These are phyloP conservation scores for Ascochyta clinopodiicola DNA, from an alignment of 2,329 filamentous ascomycete genomes.

Conservation along the genomic window DNA sequence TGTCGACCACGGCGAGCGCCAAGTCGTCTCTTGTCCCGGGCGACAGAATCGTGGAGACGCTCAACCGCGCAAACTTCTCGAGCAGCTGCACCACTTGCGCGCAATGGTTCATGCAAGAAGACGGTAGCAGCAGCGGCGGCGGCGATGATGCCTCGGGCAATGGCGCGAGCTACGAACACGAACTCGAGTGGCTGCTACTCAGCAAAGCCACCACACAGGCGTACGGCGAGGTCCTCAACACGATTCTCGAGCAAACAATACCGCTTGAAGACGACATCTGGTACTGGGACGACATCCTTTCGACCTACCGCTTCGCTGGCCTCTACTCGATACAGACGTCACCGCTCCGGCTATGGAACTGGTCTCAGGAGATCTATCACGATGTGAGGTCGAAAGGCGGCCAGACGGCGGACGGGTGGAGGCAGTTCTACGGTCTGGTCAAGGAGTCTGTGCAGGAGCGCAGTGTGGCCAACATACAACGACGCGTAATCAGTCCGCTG, in stretches of 20 bases:
- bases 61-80: constrained; percentile 67
- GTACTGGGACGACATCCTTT: constrained; percentile 93
- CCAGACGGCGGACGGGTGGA: constrained; percentile 54
- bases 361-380: constrained; percentile 72
- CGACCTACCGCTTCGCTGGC: constrained; percentile 77
- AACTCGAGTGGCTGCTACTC: constrained; percentile 88
- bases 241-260: constrained; percentile 81
- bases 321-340: constrained; percentile 88
- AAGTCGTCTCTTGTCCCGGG: constrained; percentile 66
- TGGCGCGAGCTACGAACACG: constrained; percentile 65
- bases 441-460: constrained; percentile 75
- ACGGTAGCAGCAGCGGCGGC: constrained; percentile 35
- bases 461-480: constrained; percentile 73
- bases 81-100: constrained; percentile 47
- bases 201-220: constrained; percentile 92
- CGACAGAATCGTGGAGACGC: constrained; percentile 64
- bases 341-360: constrained; percentile 75
- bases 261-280: constrained; percentile 85
- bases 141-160: constrained; percentile 27
- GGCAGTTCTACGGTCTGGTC: constrained; percentile 80
- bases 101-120: constrained; percentile 43
- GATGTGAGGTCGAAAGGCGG: constrained; percentile 60
- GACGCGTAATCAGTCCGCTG: constrained; percentile 77
- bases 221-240: constrained; percentile 80
- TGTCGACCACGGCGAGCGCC: constrained; percentile 73